Conservation (phyloP, 805 yeast species). For the Torulaspora quercuum region DNA sequence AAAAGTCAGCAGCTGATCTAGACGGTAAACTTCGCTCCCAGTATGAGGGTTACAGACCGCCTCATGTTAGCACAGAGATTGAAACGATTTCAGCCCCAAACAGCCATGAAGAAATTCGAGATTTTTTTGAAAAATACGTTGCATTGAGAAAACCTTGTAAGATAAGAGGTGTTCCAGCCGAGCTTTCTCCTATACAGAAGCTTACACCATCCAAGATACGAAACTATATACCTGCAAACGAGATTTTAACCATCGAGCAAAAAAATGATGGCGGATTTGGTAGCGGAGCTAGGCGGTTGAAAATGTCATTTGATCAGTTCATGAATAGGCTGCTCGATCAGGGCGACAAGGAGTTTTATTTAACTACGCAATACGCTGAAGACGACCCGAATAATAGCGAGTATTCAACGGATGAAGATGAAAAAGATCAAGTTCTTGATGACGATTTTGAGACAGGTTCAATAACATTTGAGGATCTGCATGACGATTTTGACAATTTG, state of each 20-base stretch:
- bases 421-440: slow-evolving; percentile 18
- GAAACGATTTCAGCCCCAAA: slow-evolving; percentile 24
- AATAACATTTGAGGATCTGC: slow-evolving; percentile 22
- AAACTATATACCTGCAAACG: slow-evolving; percentile 38
- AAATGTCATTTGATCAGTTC: slow-evolving; percentile 50
- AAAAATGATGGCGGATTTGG: slow-evolving; percentile 64
- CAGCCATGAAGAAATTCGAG: slow-evolving; percentile 19
- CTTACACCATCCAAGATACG: slow-evolving; percentile 40
- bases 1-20: slow-evolving; percentile 5
- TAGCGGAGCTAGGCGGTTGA: slow-evolving; percentile 52
- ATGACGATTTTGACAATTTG: slow-evolving; percentile 31
- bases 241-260: slow-evolving; percentile 53
- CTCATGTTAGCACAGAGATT: slow-evolving; percentile 9
- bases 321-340: slow-evolving; percentile 38
- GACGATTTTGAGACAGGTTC: slow-evolving; percentile 24
- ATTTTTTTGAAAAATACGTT: slow-evolving; percentile 43
- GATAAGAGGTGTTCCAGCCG: slow-evolving; percentile 39
- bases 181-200: slow-evolving; percentile 33
- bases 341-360: slow-evolving; percentile 49
- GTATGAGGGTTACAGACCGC: slow-evolving; percentile 24
- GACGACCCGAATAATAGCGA: slow-evolving; percentile 35
- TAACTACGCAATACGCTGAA: slow-evolving; percentile 67
- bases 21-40: slow-evolving; percentile 13
- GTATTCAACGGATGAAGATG: slow-evolving; percentile 27
- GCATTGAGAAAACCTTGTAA: slow-evolving; percentile 49